phyloP scores from a whole-genome alignment of 1,284 basidiomycete genomes.

The Cutaneotrichosporon mucoides region DNA sequence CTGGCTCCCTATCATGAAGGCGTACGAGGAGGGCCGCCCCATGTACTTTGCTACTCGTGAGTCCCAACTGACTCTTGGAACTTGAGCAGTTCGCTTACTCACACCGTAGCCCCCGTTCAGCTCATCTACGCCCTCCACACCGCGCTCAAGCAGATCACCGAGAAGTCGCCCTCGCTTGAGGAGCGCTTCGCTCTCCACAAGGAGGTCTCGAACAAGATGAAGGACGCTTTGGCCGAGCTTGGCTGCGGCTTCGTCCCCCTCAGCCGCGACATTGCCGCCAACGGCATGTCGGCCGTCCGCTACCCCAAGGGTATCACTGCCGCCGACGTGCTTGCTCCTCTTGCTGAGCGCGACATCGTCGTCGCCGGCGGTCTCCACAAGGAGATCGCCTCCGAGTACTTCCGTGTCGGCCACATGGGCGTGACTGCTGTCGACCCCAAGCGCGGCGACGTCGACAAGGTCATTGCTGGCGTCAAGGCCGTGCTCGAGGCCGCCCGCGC shows the following conservation, averaged over 20 bases:
- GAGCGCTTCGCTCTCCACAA: slow-evolving; percentile 77
- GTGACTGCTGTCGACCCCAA: slow-evolving; percentile 66
- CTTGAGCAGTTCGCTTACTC: not conserved
- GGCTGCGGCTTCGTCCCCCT: slow-evolving; percentile 70
- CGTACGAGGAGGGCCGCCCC: slow-evolving; percentile 57
- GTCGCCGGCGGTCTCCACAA: slow-evolving; percentile 88
- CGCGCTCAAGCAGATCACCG: slow-evolving; percentile 70
- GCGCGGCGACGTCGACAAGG: slow-evolving; percentile 68
- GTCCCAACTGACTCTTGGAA: slow-evolving; percentile 13
- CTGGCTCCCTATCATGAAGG: slow-evolving; percentile 92
- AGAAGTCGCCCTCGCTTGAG: slow-evolving; percentile 60
- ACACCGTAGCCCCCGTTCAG: slow-evolving; percentile 64
- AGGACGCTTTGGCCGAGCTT: slow-evolving; percentile 63
- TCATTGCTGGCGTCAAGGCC: slow-evolving; percentile 3
- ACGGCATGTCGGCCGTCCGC: slow-evolving; percentile 84
- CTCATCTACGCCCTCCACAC: slow-evolving; percentile 85
- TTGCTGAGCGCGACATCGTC: slow-evolving; percentile 62
- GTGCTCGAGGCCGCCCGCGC: slow-evolving; percentile 4
- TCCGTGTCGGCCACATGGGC: slow-evolving; percentile 73
- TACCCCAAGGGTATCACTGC: slow-evolving; percentile 72
- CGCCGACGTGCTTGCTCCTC: slow-evolving; percentile 66
- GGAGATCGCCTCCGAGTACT: slow-evolving; percentile 69
- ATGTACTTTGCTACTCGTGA: slow-evolving; percentile 86
- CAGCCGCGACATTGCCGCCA: slow-evolving; percentile 65
- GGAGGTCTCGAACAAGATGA: slow-evolving; percentile 68